Evolutionary conservation across 2,329 filamentous ascomycete genomes (phyloP), one percentile per base, ranked within the genome.

Genomic region (Pseudopithomyces maydicus): DNA sequence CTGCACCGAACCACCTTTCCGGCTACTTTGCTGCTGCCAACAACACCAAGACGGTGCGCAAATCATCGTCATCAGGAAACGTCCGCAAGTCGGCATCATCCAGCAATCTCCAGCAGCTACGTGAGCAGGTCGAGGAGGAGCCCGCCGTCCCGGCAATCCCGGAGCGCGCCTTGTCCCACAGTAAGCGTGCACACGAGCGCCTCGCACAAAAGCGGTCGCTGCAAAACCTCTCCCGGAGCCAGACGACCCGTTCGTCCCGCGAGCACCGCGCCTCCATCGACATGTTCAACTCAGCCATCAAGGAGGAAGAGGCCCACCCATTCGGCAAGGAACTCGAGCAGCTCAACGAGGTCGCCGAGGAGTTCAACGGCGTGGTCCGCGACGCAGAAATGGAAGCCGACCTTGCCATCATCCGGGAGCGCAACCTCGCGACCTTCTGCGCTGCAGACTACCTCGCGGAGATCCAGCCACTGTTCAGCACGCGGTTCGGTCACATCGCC

Each of bases 271-370:
- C 70, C 32, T 78, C 76, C 10, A 36, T 74, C 46, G 77, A 82
- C 62, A 76, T 80, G 70, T 78, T 82, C 72, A 52, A 49, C 20
- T 47, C 57, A 55, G 64, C 69, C 56, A 67, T 69, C 56, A 67
- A 66, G 63, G 69, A 62, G 55, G 68, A 74, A 71, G 61, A 84
- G 76, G 35, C 77, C 44, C 86, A 95, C 74, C 94, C 94, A 0
- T 98, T 98, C 69, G 91, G 91, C 52, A 88, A 89, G 49, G 95
- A 99, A 77, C 81, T 98, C 52, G 92, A 91, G 55, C 90, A 98
- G 77, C 91, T 98, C 22, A 92, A 92, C 52, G 95, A 98, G 77
- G 85, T 97, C 15, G 94, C 90, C 0, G 95, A 98, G 78, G 93
- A 97, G 76, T 94, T 92, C 66, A 87, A 87, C 41, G 73, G 74